Conservation (phyloP, 805 yeast genomes). For the Lipomyces yamadae region DNA sequence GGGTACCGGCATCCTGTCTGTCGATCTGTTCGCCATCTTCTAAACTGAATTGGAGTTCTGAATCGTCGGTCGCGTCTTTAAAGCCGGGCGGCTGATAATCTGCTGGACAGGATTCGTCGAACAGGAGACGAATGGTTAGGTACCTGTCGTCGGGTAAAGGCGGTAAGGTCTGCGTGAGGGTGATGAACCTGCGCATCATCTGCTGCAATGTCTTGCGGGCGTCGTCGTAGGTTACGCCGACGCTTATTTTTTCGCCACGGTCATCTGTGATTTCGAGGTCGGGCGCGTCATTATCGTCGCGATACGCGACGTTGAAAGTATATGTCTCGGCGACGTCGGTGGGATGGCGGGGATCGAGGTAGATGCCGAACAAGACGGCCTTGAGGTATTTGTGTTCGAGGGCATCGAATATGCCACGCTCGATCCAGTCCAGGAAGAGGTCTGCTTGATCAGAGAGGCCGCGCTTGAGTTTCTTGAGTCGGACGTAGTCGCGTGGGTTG, state of each 20-base stretch:
- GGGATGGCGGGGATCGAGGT: conserved; percentile 52
- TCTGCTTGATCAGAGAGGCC: conserved; percentile 58
- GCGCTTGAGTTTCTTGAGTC: conserved; percentile 54
- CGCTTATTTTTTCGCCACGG: conserved; percentile 38
- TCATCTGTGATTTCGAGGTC: conserved; percentile 39
- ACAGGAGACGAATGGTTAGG: conserved; percentile 56
- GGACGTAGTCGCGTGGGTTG: conserved; percentile 48
- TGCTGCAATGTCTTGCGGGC: conserved; percentile 55
- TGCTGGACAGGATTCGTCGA: conserved; percentile 54
- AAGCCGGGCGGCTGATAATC: conserved; percentile 57
- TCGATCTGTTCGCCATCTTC: conserved; percentile 22
- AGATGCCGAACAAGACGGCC: conserved; percentile 54
- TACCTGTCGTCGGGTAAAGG: conserved; percentile 55
- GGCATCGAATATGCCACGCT: conserved; percentile 55
- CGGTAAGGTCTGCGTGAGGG: conserved; percentile 59
- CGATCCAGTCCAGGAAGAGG: conserved; percentile 58
- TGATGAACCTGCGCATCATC: conserved; percentile 57
- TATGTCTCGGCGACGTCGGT: conserved; percentile 56
- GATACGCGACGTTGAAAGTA: conserved; percentile 55
- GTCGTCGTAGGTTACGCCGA: conserved; percentile 39
- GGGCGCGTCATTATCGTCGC: conserved; percentile 28
- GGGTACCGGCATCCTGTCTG: conserved; percentile 26
- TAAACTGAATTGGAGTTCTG: conserved; percentile 21
- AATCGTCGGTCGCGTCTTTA: conserved; percentile 48
- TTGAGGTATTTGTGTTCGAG: conserved; percentile 51